Evolutionary conservation across 2,329 filamentous ascomycete species (phyloP).

Genomic region (Diaporthe vaccinii): DNA sequence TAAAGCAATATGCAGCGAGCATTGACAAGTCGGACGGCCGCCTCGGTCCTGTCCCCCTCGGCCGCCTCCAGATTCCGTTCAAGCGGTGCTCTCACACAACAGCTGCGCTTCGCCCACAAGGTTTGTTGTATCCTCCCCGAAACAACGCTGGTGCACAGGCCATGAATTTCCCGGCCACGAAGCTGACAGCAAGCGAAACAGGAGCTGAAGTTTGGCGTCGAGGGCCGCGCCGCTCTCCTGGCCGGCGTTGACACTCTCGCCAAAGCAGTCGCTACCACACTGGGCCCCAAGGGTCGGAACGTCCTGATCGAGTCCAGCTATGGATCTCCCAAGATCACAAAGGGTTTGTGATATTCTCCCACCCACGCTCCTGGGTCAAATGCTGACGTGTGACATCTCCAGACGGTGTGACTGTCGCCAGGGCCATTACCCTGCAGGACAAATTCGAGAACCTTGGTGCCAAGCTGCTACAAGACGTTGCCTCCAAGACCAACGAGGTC

Average conservation of each 20-base stretch:
- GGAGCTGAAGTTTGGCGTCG: conserved; percentile 99
- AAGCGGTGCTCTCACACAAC: conserved; percentile 78
- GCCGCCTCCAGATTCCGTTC: conserved; percentile 74
- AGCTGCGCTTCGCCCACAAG: conserved; percentile 98
- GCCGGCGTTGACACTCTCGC: conserved; percentile 97
- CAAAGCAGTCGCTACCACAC: conserved; percentile 94
- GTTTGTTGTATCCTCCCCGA: conserved; percentile 62
- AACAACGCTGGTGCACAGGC: background rate
- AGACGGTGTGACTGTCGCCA: conserved; percentile 92
- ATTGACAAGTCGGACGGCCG: conserved; percentile 83
- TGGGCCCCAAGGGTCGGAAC: conserved; percentile 98
- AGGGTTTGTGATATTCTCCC: conserved; percentile 74
- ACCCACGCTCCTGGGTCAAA: background rate
- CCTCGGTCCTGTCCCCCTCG: conserved; percentile 82
- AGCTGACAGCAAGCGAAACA: conserved; percentile 57
- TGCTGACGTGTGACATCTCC: conserved; percentile 31
- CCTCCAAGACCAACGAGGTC: conserved; percentile 99
- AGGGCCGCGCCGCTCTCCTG: conserved; percentile 89
- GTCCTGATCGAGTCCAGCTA: conserved; percentile 99
- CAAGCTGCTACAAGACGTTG: conserved; percentile 95
- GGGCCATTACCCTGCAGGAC: conserved; percentile 93
- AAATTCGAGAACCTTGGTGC: conserved; percentile 99
- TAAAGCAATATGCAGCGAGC: conserved; percentile 89
- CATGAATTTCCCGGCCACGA: conserved; percentile 11
- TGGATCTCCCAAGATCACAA: conserved; percentile 99